Percentiles rank a stretch among this genome's conserved stretches.
These are phyloP conservation scores for Prosopis cineraria DNA, from an alignment of 306 rosid species.

Conservation along the genomic window DNA sequence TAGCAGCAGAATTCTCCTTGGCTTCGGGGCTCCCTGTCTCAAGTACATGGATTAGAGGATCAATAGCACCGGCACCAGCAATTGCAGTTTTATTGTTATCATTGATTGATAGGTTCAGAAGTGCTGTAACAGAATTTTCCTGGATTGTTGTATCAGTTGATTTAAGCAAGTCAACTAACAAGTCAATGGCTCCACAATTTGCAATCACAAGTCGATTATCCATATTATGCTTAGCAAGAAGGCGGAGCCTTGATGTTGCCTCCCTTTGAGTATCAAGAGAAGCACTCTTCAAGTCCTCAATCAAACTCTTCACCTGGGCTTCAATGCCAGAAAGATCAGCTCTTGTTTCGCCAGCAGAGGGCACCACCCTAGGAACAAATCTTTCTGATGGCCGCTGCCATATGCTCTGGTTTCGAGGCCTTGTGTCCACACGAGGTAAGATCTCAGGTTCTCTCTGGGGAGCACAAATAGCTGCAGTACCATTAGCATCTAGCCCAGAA, in stretches of 20 bases:
- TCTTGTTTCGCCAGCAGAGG: slow-evolving; percentile 60
- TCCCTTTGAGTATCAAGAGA: slow-evolving; percentile 74
- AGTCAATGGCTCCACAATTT: slow-evolving; percentile 72
- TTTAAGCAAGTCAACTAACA: slow-evolving; percentile 73
- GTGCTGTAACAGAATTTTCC: slow-evolving; percentile 97
- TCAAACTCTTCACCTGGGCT: slow-evolving; percentile 68
- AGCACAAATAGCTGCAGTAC: slow-evolving; percentile 39
- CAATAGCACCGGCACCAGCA: slow-evolving; percentile 84
- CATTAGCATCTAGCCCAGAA: slow-evolving; percentile 56
- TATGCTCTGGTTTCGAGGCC: slow-evolving; percentile 66
- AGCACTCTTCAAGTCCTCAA: slow-evolving; percentile 66
- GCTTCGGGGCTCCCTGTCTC: slow-evolving; percentile 91
- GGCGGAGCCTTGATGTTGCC: slow-evolving; percentile 73
- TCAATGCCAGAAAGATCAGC: slow-evolving; percentile 79
- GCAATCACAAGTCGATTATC: slow-evolving; percentile 95
- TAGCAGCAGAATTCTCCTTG: slow-evolving; percentile 97
- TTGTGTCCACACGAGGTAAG: slow-evolving; percentile 54
- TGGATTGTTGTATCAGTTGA: slow-evolving; percentile 66
- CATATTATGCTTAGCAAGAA: slow-evolving; percentile 83
- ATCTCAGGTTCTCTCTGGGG: slow-evolving; percentile 62
- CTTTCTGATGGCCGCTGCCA: slow-evolving; percentile 75
- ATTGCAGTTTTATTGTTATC: slow-evolving; percentile 82
- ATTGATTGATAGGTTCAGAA: slow-evolving; percentile 88
- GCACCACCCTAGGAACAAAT: slow-evolving; percentile 59
- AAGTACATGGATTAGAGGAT: slow-evolving; percentile 86